Evolutionary conservation across 106 monocot species (phyloP).

Genomic region (Hemerocallis citrina): DNA sequence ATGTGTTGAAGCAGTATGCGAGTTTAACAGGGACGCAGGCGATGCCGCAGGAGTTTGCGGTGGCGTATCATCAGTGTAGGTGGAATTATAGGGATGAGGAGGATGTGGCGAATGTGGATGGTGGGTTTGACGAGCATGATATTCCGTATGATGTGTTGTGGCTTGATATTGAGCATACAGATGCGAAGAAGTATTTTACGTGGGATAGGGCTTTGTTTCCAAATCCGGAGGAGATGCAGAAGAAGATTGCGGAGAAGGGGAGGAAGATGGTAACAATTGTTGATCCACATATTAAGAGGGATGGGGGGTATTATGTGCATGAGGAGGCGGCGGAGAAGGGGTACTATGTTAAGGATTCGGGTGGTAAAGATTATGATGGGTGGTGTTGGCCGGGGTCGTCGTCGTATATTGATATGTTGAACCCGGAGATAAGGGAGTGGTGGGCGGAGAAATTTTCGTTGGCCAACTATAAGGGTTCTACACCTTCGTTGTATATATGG

Average conservation of each 20-base stretch:
- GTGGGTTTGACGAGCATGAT: constrained; percentile 90
- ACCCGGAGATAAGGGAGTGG: constrained; percentile 88
- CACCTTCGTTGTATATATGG: constrained; percentile 86
- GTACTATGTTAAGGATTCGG: constrained; percentile 88
- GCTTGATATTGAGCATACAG: constrained; percentile 98
- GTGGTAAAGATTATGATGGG: constrained; percentile 81
- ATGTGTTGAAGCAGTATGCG: constrained; percentile 71
- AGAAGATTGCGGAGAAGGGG: constrained; percentile 59
- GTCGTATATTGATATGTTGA: constrained; percentile 82
- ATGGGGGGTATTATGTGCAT: constrained; percentile 60
- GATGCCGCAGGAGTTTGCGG: constrained; percentile 88
- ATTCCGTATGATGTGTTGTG: constrained; percentile 98
- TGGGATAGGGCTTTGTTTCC: constrained; percentile 84
- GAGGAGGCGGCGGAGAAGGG: constrained; percentile 87
- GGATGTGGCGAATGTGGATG: constrained; percentile 82
- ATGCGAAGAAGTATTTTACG: constrained; percentile 92
- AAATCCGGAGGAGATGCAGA: constrained; percentile 84
- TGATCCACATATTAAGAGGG: constrained; percentile 93
- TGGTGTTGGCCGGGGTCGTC: constrained; percentile 99
- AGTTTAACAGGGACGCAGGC: constrained; percentile 66
- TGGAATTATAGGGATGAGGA: constrained; percentile 99
- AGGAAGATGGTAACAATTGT: constrained; percentile 96
- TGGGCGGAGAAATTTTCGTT: constrained; percentile 84
- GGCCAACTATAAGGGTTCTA: constrained; percentile 76
- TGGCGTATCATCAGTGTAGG: constrained; percentile 90